Evolutionary conservation across 2,329 filamentous ascomycete genomes (phyloP), one percentile per base, ranked within the genome.

Genomic region (Paraphaeosphaeria minitans): DNA sequence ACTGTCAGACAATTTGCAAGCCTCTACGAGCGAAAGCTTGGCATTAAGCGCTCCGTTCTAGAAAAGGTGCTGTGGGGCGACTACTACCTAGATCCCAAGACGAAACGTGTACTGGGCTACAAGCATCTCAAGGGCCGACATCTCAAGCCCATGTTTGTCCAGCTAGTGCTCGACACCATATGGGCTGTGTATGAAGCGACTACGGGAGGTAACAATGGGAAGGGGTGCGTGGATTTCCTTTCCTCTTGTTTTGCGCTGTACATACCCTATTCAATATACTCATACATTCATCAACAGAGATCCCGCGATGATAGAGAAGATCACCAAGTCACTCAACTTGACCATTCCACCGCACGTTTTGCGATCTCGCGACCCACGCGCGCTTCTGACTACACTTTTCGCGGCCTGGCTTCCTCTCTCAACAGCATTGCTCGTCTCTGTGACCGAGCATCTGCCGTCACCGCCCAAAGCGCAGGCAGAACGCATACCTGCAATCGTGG

Each of bases 11-110:
- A 99, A 70, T 99, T 99, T 74, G 93, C 95, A 19, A 87, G 87
- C 39, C 81, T 98, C 29, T 99, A 98, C 73, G 94, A 98, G 78
- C 96, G 93, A 82, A 99, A 99, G 77, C 85, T 99, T 7, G 94
- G 95, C 14, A 96, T 98, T 77, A 98, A 97, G 78, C 86, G 93
- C 48, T 87, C 87, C 27, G 79, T 91, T 0, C 85, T 99, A 73
- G 93, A 99, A 77, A 97, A 95, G 74, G 92, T 97, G 0, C 83
- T 99, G 0, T 99, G 95, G 95, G 95, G 95, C 47, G 94, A 93
- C 75, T 99, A 91, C 75, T 99, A 97, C 76, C 81, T 99, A 46
- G 95, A 99, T 71, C 93, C 95, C 7, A 99, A 98, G 78, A 96
- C 93, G 1, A 99, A 97, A 77, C 92, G 96, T 72, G 89, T 99